Conservation (phyloP, 164 flowering plant genomes). For the Platanus orientalis region DNA sequence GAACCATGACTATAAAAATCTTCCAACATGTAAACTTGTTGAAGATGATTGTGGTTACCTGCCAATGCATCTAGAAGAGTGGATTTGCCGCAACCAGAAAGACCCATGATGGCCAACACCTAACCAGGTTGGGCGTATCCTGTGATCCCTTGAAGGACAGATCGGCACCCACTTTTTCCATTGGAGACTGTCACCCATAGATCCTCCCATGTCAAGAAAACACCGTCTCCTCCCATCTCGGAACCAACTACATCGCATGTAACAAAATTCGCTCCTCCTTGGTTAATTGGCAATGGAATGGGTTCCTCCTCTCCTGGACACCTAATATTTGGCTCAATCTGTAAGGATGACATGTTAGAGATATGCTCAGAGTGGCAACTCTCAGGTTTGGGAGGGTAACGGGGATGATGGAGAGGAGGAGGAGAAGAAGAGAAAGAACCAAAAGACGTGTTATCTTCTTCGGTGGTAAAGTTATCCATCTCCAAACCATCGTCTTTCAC, state of each 20-base stretch:
- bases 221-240: not conserved
- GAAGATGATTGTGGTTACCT: not conserved
- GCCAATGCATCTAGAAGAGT: not conserved
- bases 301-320: not conserved
- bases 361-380: too few relatives aligned
- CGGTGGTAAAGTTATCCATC: not conserved
- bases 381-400: too few relatives aligned
- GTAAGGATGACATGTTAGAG: too few relatives aligned
- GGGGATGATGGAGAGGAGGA: not conserved
- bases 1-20: too few relatives aligned
- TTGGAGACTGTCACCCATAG: not conserved
- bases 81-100: not conserved
- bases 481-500: not conserved
- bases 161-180: not conserved
- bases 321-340: too few relatives aligned
- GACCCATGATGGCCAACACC: slow-evolving; percentile 16
- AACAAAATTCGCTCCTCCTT: not conserved
- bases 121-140: slow-evolving; percentile 28
- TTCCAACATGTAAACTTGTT: too few relatives aligned
- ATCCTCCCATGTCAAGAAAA: not conserved
- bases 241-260: not conserved
- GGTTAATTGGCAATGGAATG: not conserved
- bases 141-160: not conserved
- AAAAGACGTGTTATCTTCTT: too few relatives aligned
- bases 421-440: not conserved